These are phyloP conservation scores for Mercurialis annua DNA, from an alignment of 345 rosid species.

Conservation along the genomic window DNA sequence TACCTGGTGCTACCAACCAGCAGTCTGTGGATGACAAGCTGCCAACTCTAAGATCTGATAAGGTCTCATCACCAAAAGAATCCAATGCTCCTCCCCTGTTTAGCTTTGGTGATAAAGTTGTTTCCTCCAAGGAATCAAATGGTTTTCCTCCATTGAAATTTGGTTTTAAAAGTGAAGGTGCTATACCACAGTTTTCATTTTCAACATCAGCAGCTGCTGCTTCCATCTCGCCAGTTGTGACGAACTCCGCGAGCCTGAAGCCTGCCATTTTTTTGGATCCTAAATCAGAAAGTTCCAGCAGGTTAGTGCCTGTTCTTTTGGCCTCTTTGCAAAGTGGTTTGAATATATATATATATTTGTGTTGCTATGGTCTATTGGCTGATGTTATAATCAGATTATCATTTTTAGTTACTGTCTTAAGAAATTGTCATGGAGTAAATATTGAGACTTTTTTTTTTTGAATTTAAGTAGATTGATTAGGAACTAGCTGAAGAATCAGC, in stretches of 20 bases:
- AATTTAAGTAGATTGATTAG: too few species aligned
- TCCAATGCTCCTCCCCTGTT: conserved; percentile 24
- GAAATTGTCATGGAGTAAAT: too few species aligned
- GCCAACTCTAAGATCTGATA: conserved; percentile 28
- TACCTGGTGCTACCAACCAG: conserved; percentile 35
- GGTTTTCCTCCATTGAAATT: conserved; percentile 20
- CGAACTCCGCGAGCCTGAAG: conserved; percentile 27
- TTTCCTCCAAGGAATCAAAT: conserved; percentile 35
- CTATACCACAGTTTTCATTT: conserved; percentile 20
- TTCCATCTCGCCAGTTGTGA: conserved; percentile 17
- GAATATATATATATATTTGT: neutral
- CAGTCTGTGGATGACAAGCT: conserved; percentile 28
- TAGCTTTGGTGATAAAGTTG: conserved; percentile 30
- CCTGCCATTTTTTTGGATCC: conserved; percentile 22
- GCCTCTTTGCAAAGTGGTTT: neutral
- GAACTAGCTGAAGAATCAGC: too few species aligned
- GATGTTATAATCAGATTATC: too few species aligned
- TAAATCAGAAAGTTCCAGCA: conserved; percentile 34
- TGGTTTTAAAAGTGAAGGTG: conserved; percentile 22
- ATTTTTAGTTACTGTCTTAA: too few species aligned
- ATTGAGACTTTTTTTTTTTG: too few species aligned
- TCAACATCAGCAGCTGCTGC: too few species aligned
- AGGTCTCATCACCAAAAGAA: conserved; percentile 22
- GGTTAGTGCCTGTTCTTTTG: conserved; percentile 31
- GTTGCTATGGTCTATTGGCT: too few species aligned